Base-by-base conservation (phyloP, 306 rosid genomes). In the Vigna hirtella region DNA sequence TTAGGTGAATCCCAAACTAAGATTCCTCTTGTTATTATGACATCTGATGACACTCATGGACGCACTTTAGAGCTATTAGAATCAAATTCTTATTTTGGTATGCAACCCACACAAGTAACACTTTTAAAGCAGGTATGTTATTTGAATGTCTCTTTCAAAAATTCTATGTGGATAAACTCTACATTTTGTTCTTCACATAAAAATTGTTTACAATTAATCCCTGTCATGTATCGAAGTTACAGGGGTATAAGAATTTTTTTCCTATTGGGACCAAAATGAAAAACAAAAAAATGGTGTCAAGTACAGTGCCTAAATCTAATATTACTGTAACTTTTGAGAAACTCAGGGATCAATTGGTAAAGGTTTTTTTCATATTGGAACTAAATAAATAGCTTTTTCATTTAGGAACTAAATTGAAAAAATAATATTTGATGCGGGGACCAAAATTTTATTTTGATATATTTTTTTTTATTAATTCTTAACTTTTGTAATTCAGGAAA, bases 31-130 rank as follows among this genome's bases (percentile, higher is more conserved):
- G 98, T 90, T 79, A 93, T 93, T 85, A 93, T 93, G 99, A 96
- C 97, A 24, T 96, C 99, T 38, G 97, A 96, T 84, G 98, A 96
- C 83, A 96, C 98, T 28, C 97, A 96, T 88, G 86, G 87, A 13
- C 94, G 84, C 47, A 96, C 94, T 15, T 3, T 86, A 56, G 77
- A 88, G 79, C 93, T 93, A 66, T 84, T 96, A 69, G 87, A 91
- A 84, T 84, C 93, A 85, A 93, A 93, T 85, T 87, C 90, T 70
- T 96, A 87, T 86, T 93, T 96, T 66, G 99, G 98, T 56, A 96
- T 96, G 99, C 87, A 96, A 79, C 83, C 93, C 73, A 70, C 88
- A 9, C 99, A 96, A 93, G 94, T 96, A 64, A 93, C 84, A 69
- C 98, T 96, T 82, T 78, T 96, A 83, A 96, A 96, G 90, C 99